phyloP scores from a whole-genome alignment of 2,329 filamentous ascomycete genomes.

The Claviceps capensis region DNA sequence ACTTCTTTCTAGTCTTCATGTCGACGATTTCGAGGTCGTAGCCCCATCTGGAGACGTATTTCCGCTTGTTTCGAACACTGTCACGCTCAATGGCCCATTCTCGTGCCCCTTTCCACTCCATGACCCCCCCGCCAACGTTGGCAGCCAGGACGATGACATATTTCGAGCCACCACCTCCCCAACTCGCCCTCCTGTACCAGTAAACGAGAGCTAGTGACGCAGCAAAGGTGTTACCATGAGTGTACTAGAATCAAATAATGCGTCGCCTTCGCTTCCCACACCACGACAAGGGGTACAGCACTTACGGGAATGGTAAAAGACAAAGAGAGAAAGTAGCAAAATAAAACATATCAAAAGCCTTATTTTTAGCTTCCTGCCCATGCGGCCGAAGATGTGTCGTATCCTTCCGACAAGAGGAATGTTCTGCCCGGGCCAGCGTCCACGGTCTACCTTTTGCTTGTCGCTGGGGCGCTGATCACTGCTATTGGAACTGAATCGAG shows the following conservation, averaged over 20 bases:
- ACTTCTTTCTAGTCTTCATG: conserved; percentile 97
- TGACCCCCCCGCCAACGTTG: conserved; percentile 90
- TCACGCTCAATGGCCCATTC: conserved; percentile 98
- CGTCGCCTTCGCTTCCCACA: background rate
- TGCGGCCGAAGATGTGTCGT: conserved; percentile 31
- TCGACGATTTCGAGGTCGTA: conserved; percentile 95
- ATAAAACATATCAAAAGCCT: conserved; percentile 45
- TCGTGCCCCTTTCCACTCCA: conserved; percentile 95
- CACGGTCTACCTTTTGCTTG: conserved; percentile 61
- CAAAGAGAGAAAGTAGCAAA: conserved; percentile 44
- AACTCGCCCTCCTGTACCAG: conserved; percentile 56
- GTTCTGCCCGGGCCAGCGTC: conserved; percentile 31
- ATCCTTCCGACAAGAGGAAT: conserved; percentile 34
- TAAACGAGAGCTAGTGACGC: conserved; percentile 33
- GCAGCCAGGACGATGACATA: conserved; percentile 88
- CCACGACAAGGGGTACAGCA: background rate
- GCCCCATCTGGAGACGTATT: conserved; percentile 76
- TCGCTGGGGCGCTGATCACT: conserved; percentile 45
- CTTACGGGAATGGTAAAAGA: conserved; percentile 66
- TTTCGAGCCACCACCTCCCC: conserved; percentile 74
- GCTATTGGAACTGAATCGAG: conserved; percentile 46
- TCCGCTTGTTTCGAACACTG: conserved; percentile 88
- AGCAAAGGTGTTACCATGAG: background rate
- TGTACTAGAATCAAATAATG: background rate
- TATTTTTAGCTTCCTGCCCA: conserved; percentile 53